These are phyloP conservation scores for Leptographium wingfieldii DNA, from an alignment of 2,329 filamentous ascomycete genomes.

Conservation along the genomic window DNA sequence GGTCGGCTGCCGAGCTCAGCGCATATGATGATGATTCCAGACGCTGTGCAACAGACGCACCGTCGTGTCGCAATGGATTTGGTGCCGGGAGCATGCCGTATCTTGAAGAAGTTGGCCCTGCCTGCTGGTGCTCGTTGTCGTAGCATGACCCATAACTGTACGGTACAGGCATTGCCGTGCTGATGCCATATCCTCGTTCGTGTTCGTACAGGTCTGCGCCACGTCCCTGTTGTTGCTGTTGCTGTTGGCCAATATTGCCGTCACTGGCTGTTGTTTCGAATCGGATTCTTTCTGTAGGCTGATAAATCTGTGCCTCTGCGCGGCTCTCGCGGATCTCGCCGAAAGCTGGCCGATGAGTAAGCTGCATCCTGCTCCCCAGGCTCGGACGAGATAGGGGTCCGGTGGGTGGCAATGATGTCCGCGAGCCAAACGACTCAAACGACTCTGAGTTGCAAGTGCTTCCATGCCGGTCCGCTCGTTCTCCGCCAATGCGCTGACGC, in stretches of 20 bases:
- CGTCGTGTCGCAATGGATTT: conserved; percentile 1
- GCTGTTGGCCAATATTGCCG: neutral
- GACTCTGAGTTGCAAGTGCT: neutral
- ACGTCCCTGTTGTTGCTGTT: neutral
- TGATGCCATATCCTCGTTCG: neutral
- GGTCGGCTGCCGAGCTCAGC: neutral
- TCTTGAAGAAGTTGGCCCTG: neutral
- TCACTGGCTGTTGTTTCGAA: neutral
- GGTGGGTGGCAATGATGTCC: neutral
- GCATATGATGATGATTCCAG: conserved; percentile 5
- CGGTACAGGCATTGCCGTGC: neutral
- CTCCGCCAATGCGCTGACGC: conserved; percentile 8
- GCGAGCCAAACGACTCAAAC: neutral
- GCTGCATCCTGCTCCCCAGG: conserved; percentile 10
- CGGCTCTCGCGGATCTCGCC: conserved; percentile 22
- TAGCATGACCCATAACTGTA: neutral
- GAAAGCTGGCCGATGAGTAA: conserved; percentile 21
- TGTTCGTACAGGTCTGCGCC: neutral
- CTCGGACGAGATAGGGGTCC: conserved; percentile 9
- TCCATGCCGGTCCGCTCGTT: neutral
- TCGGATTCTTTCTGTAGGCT: neutral
- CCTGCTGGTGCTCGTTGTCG: neutral
- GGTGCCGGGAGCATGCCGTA: conserved; percentile 6
- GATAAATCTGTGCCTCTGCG: conserved; percentile 5
- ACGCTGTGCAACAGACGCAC: conserved; percentile 1